Evolutionary conservation across 2,329 filamentous ascomycete species (phyloP).

Genomic region (Apiospora aurea): DNA sequence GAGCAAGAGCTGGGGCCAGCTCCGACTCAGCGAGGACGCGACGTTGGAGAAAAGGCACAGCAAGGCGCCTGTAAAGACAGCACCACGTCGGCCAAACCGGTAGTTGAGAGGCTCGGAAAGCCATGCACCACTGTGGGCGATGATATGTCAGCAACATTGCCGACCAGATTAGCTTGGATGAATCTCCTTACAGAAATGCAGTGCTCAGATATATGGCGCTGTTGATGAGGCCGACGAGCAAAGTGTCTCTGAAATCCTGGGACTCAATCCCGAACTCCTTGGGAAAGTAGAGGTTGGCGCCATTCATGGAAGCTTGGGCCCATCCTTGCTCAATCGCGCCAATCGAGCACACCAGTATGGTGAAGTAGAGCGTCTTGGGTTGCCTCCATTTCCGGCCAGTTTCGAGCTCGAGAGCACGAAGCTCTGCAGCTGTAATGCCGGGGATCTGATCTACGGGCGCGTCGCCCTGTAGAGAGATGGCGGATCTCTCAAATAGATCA

Average conservation of each 20-base stretch:
- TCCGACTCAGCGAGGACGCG: constrained; percentile 64
- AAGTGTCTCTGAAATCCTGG: background rate
- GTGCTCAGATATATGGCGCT: constrained; percentile 52
- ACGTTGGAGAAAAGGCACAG: constrained; percentile 69
- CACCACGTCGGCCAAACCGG: constrained; percentile 64
- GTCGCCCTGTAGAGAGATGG: background rate
- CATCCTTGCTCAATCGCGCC: constrained; percentile 22
- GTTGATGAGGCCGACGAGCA: constrained; percentile 67
- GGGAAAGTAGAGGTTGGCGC: constrained; percentile 23
- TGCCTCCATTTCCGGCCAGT: background rate
- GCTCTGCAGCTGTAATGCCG: background rate
- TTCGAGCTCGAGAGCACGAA: background rate
- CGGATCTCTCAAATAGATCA: background rate
- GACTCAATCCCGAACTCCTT: constrained; percentile 22
- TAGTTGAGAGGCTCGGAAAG: constrained; percentile 68
- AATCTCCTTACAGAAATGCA: constrained; percentile 48
- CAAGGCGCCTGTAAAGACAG: constrained; percentile 68
- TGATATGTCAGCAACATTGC: background rate
- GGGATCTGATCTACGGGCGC: constrained; percentile 1
- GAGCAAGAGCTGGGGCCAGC: constrained; percentile 64
- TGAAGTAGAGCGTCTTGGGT: constrained; percentile 19
- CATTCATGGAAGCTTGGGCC: constrained; percentile 24
- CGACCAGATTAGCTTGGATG: background rate
- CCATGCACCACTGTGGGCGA: constrained; percentile 58
- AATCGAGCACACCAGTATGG: constrained; percentile 17